Base-by-base conservation (phyloP, 2,329 filamentous ascomycete species). In the Arthrocladium fulminans region DNA sequence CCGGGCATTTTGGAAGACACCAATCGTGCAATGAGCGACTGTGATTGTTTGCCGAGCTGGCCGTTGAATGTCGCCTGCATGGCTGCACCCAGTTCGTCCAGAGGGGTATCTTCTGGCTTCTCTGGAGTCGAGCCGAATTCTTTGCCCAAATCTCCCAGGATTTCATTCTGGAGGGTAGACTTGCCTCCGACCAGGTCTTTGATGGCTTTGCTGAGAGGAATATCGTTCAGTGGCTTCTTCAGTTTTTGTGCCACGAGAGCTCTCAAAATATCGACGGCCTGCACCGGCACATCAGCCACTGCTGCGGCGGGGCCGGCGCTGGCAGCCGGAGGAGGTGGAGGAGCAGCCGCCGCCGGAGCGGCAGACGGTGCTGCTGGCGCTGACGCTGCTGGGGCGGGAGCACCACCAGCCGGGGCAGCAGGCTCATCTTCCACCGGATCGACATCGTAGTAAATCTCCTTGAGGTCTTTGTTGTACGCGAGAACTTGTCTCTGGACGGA, bases 11-110 rank as follows among this genome's bases (percentile, higher is more conserved):
- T 98, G 24, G 92, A 96, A 1, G 92, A 97, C 37, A 98, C 92
- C 65, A 98, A 75, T 59, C 92, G 84, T 43, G 92, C 92, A 66
- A 98, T 84, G 49, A 98, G 79, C 2, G 89, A 94, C 47, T 86
- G 84, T 0, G 92, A 94, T 60, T 96, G 89, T 72, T 98, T 98
- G 67, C 92, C 92, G 53, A 98, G 81, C 71, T 95, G 90, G 59
- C 92, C 92, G 70, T 96, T 92, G 73, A 98, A 98, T n/a, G 90
- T 97, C 40, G 87, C 83, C 71, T 98, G 92, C 85, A 98, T 95
- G 7, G 92, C 76, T 47, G 86, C 88, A 73, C 89, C 86, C 51
- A 98, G 78, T 71, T 98, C 92, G 67, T 98, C 92, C 39, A 98
- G 76, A 54, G 92, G 92, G 38, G 86, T 94, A 67, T 98, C 92